Percentiles rank a stretch among this genome's conserved stretches.
These are phyloP conservation scores for Podosphaera xanthii DNA, from an alignment of 2,329 filamentous ascomycete species.

Conservation along the genomic window DNA sequence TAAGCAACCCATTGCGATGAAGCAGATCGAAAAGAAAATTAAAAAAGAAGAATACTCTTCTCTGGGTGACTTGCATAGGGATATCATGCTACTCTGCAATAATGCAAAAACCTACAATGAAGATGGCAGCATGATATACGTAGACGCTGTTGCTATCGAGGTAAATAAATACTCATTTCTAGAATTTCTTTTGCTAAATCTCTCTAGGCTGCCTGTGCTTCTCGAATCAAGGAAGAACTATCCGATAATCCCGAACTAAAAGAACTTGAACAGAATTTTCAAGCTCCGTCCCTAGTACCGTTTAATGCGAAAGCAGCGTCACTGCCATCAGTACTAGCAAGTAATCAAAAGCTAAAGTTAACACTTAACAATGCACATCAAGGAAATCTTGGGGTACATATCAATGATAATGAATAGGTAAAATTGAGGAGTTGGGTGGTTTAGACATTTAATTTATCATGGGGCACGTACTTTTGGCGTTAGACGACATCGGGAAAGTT, in stretches of 20 bases:
- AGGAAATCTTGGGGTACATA: slow-evolving; percentile 23
- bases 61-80: slow-evolving; percentile 56
- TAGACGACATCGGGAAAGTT: neutral
- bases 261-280: slow-evolving; percentile 24
- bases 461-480: neutral
- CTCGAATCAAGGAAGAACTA: slow-evolving; percentile 29
- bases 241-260: slow-evolving; percentile 30
- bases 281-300: slow-evolving; percentile 5
- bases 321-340: slow-evolving; percentile 14
- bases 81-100: slow-evolving; percentile 63
- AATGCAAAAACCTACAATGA: slow-evolving; percentile 96
- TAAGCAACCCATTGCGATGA: slow-evolving; percentile 82
- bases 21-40: slow-evolving; percentile 82
- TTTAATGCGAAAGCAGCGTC: neutral
- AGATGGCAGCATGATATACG: slow-evolving; percentile 74
- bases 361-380: slow-evolving; percentile 25
- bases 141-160: slow-evolving; percentile 83
- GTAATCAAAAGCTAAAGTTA: slow-evolving; percentile 38
- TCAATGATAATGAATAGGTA: slow-evolving; percentile 25
- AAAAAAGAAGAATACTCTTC: slow-evolving; percentile 84
- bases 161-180: slow-evolving; percentile 26
- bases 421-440: neutral
- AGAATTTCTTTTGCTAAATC: slow-evolving; percentile 16
- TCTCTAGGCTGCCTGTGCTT: slow-evolving; percentile 31
- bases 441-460: neutral